These are phyloP conservation scores for Aspergillus biplanus DNA, from an alignment of 495 filamentous ascomycete species.

Conservation along the genomic window DNA sequence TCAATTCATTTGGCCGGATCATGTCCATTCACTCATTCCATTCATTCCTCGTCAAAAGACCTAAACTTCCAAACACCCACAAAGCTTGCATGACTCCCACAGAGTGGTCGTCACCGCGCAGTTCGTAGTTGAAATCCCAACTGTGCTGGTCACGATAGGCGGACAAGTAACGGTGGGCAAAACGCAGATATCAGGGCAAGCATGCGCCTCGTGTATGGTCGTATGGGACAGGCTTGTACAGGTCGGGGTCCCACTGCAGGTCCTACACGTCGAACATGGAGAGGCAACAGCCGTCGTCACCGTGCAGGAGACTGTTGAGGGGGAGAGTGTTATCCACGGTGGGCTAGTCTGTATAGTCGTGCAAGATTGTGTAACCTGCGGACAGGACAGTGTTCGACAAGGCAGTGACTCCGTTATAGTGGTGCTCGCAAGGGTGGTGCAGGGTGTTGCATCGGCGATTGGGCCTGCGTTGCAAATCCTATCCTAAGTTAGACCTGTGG, in stretches of 20 bases:
- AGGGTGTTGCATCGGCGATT: neutral
- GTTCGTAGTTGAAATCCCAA: neutral
- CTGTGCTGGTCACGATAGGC: neutral
- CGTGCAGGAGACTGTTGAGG: neutral
- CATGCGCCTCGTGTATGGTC: neutral
- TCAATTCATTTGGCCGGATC: no score
- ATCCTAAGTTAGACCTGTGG: neutral
- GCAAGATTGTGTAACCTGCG: neutral
- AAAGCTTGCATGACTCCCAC: neutral
- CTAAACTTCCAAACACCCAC: neutral
- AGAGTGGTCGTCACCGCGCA: neutral
- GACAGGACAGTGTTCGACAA: neutral
- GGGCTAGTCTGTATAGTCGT: neutral
- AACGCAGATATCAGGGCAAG: neutral
- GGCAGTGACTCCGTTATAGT: neutral
- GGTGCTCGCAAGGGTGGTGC: neutral
- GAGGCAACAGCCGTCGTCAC: neutral
- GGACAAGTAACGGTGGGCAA: constrained; percentile 1
- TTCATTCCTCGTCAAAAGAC: no score
- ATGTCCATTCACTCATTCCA: no score
- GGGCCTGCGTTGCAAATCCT: neutral
- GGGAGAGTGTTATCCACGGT: neutral
- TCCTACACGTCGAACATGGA: neutral
- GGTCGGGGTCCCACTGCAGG: neutral
- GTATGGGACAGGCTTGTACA: neutral